Evolutionary conservation across 352 stramenopile species (phyloP).

Genomic region (Pythium guiyangense): DNA sequence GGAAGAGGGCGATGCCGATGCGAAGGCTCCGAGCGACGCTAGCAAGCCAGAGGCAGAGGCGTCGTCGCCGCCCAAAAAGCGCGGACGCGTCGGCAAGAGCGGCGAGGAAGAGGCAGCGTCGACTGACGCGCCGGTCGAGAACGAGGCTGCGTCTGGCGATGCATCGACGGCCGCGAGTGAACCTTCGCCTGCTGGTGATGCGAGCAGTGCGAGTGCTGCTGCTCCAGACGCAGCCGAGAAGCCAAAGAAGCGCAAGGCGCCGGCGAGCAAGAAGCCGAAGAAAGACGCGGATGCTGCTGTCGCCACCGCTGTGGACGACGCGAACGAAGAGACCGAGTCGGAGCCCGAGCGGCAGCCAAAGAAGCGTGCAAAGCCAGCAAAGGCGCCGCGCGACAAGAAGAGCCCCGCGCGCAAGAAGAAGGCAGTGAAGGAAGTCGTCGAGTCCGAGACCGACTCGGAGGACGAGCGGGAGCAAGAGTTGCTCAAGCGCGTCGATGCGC

Average conservation of each 20-base stretch:
- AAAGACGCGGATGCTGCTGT: conserved; percentile 4
- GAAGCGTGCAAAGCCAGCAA: conserved; percentile 31
- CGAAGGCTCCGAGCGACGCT: neutral
- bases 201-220: conserved; percentile 1
- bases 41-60: conserved; percentile 10
- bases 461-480: conserved; percentile 31
- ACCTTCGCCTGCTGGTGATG: neutral
- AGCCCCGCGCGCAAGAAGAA: conserved; percentile 45
- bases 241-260: conserved; percentile 12
- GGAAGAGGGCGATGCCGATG: neutral
- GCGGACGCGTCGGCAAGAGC: conserved; percentile 3
- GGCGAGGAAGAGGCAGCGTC: conserved; percentile 1
- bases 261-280: conserved; percentile 12
- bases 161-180: neutral
- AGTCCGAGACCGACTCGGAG: conserved; percentile 32
- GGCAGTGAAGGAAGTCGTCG: conserved; percentile 5
- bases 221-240: neutral
- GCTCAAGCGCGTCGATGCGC: conserved; percentile 35
- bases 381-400: conserved; percentile 18
- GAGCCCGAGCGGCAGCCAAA: conserved; percentile 43
- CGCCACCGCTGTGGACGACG: neutral
- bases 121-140: neutral
- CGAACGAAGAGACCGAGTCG: conserved; percentile 39
- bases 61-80: conserved; percentile 6
- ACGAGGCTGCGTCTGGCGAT: neutral